These are phyloP conservation scores for Litsea cubeba DNA, from an alignment of 164 flowering plant genomes.

Conservation along the genomic window DNA sequence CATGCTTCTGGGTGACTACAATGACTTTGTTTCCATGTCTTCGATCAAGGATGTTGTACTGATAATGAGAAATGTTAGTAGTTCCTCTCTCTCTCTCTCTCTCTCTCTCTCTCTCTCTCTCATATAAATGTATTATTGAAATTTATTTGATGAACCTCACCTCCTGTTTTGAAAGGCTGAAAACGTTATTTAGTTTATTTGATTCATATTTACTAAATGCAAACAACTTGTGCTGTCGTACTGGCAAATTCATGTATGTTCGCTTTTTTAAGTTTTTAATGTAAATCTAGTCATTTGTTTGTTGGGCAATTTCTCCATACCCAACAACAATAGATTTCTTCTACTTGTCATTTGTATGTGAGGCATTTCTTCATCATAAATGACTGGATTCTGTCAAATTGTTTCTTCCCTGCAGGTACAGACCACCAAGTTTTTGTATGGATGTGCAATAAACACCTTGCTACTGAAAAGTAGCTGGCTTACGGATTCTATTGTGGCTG, in stretches of 20 bases:
- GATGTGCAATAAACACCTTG: conserved; percentile 67
- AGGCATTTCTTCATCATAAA: conserved; percentile 1
- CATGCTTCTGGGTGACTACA: too few species aligned
- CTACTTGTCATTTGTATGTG: not conserved
- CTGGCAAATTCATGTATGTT: too few species aligned
- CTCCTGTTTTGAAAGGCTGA: too few species aligned
- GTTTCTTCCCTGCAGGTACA: conserved; percentile 40
- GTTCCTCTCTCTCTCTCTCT: not conserved
- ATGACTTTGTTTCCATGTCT: too few species aligned
- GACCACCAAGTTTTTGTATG: conserved; percentile 75
- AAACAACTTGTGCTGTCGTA: too few species aligned
- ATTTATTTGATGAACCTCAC: too few species aligned
- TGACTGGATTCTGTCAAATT: not conserved
- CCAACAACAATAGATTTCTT: not conserved
- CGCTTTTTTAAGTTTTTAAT: not conserved
- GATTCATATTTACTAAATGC: too few species aligned
- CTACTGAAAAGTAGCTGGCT: conserved; percentile 63
- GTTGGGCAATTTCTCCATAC: not conserved
- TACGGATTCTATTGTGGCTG: conserved; percentile 55
- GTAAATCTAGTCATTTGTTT: not conserved
- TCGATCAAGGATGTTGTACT: not conserved
- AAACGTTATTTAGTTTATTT: too few species aligned
- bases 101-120: too few species aligned
- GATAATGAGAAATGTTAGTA: not conserved
- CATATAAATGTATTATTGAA: too few species aligned